Evolutionary conservation across 2,329 filamentous ascomycete genomes (phyloP), one percentile per base, ranked within the genome.

Genomic region (Penicillium janthinellum): DNA sequence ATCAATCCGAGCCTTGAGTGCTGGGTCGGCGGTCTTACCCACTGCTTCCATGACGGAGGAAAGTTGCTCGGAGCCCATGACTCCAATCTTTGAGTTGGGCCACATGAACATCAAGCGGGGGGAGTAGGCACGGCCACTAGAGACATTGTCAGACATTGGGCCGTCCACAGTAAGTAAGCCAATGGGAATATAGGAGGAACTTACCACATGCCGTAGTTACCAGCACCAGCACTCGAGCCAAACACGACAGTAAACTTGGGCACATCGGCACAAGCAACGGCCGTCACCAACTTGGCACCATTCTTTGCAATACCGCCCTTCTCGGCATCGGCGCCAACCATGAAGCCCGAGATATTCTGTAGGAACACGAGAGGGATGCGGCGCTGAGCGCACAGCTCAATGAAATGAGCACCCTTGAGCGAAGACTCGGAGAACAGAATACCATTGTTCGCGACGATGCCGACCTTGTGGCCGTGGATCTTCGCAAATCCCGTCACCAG

Each of bases 321-420:
- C 79, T 99, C 95, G 0, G 94, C 92, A 70, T 95, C 91, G 17
- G 87, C 86, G 45, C 95, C 95, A 35, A 99, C 95, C 95, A 99
- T 99, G 84, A 99, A 99, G 45, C 95, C 95, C 5, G 88, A 89
- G 73, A 99, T 98, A 77, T 99, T 98, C 76, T 99, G 95, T 20
- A 99, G 81, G 79, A 98, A 98, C 53, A 98, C 84, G 10, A 98
- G 82, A 0, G 95, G 94, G 58, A 98, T 90, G 56, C 91, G 88
- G 58, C 95, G 89, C 77, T 97, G 92, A 34, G 90, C 85, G 80
- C 94, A 98, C 4, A 99, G 86, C 78, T 99, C 91, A 70, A 98
- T 92, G 77, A 99, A 99, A 79, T 99, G 95, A 0, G 95, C 92
- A 38, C 93, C 95, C 79, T 99, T 99, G 62, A 96, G 84, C 8